Conservation (phyloP, 2,329 filamentous ascomycete species). For the Ascochyta koolunga region DNA sequence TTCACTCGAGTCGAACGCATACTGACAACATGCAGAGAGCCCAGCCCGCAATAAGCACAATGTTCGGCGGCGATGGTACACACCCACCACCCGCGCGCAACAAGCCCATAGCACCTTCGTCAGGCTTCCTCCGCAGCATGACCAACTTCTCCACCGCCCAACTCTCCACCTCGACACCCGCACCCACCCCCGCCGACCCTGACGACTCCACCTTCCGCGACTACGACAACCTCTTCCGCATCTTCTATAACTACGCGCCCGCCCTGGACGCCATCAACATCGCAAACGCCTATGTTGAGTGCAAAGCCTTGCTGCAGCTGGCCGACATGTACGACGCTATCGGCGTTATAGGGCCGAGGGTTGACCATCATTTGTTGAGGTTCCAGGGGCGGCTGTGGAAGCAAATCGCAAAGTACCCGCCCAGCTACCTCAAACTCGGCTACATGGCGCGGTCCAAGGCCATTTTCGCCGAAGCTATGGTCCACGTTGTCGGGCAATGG, state of each 20-base stretch:
- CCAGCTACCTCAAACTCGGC: slow-evolving; percentile 87
- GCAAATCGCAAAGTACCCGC: slow-evolving; percentile 94
- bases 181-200: slow-evolving; percentile 61
- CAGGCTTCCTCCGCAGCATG: slow-evolving; percentile 85
- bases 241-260: slow-evolving; percentile 93
- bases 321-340: slow-evolving; percentile 96
- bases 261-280: slow-evolving; percentile 85
- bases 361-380: slow-evolving; percentile 91
- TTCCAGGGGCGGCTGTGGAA: slow-evolving; percentile 93
- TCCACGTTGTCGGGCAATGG: slow-evolving; percentile 96
- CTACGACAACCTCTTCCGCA: slow-evolving; percentile 93
- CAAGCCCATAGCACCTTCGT: slow-evolving; percentile 67
- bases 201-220: slow-evolving; percentile 79
- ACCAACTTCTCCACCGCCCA: slow-evolving; percentile 70
- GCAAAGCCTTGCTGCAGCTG: slow-evolving; percentile 83
- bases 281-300: slow-evolving; percentile 89
- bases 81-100: slow-evolving; percentile 60
- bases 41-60: slow-evolving; percentile 52
- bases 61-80: slow-evolving; percentile 61
- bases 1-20: not conserved
- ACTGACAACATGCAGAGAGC: slow-evolving; percentile 20
- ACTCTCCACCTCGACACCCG: slow-evolving; percentile 19
- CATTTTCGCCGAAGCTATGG: slow-evolving; percentile 77
- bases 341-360: slow-evolving; percentile 82
- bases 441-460: slow-evolving; percentile 83